Conservation (phyloP, 139 green algal genomes). For the Closterium sp. region DNA sequence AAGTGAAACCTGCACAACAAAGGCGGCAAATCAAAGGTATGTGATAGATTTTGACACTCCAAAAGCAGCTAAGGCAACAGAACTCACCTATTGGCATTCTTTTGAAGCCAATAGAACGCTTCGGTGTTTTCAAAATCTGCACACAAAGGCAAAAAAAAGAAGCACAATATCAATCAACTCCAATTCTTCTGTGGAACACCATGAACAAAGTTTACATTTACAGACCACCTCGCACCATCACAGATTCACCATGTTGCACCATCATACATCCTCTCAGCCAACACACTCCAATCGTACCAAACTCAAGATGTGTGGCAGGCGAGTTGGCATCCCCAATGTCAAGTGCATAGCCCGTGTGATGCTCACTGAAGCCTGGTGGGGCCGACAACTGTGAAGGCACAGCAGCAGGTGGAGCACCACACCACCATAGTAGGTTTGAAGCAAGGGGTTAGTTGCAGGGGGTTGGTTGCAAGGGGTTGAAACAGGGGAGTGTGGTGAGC, state of each 20-base stretch:
- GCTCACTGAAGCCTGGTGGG: slow-evolving; percentile 56
- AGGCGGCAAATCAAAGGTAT: no score
- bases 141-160: slow-evolving; percentile 22
- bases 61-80: no score
- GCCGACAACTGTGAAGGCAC: slow-evolving; percentile 45
- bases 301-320: slow-evolving; percentile 42
- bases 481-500: no score
- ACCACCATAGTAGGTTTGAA: not conserved
- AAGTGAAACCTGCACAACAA: slow-evolving; percentile 53
- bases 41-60: no score
- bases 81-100: slow-evolving; percentile 42
- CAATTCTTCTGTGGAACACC: no score
- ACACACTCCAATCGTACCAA: slow-evolving; percentile 8
- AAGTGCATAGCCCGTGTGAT: slow-evolving; percentile 60
- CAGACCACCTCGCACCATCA: slow-evolving; percentile 1
- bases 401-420: not conserved
- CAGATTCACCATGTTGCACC: not conserved
- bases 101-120: slow-evolving; percentile 52
- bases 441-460: not conserved
- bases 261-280: not conserved
- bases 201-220: not conserved
- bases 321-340: slow-evolving; percentile 51
- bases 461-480: not conserved
- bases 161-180: no score
- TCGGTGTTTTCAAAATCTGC: slow-evolving; percentile 51